A percentile compares a stretch with the other conserved stretches of the same genome.
Conservation (phyloP, 2,329 filamentous ascomycete species). For the Beauveria asiatica region DNA sequence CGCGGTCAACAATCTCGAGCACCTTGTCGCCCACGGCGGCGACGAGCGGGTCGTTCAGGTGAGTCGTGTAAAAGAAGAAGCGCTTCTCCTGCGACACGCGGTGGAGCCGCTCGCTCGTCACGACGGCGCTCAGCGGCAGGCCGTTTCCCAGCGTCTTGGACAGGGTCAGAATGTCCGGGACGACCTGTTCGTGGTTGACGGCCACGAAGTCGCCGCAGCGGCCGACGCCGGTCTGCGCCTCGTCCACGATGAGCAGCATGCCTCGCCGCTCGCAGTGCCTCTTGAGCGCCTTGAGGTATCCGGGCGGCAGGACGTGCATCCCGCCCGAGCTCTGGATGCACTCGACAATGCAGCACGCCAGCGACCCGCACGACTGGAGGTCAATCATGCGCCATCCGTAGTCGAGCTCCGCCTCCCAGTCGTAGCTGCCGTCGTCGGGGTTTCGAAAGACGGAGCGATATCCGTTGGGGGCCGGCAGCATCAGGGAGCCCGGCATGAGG, state of each 20-base stretch:
- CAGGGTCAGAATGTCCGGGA: conserved; percentile 52
- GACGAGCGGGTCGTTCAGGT: conserved; percentile 53
- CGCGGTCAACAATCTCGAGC: conserved; percentile 50
- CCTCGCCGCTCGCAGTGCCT: conserved; percentile 44
- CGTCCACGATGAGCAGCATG: conserved; percentile 55
- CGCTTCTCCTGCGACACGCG: conserved; percentile 36
- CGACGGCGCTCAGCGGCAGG: conserved; percentile 48
- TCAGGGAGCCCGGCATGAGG: conserved; percentile 46
- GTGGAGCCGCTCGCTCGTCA: conserved; percentile 46
- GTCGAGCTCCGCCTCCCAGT: conserved; percentile 53
- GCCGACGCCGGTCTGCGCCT: conserved; percentile 53
- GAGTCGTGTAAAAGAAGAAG: conserved; percentile 52
- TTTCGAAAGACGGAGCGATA: conserved; percentile 52
- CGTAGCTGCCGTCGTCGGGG: conserved; percentile 47
- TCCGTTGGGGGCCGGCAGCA: conserved; percentile 50
- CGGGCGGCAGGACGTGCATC: conserved; percentile 49
- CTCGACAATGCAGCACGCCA: conserved; percentile 57
- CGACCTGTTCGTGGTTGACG: conserved; percentile 43
- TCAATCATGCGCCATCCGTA: conserved; percentile 55
- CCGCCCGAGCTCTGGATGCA: conserved; percentile 51
- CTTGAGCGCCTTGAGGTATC: conserved; percentile 50
- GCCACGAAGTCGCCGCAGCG: conserved; percentile 51
- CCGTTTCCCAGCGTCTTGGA: conserved; percentile 55
- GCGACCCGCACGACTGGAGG: conserved; percentile 47
- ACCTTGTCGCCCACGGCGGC: conserved; percentile 54